Base-by-base conservation (phyloP, 345 rosid genomes). In the Rubroshorea leprosula region DNA sequence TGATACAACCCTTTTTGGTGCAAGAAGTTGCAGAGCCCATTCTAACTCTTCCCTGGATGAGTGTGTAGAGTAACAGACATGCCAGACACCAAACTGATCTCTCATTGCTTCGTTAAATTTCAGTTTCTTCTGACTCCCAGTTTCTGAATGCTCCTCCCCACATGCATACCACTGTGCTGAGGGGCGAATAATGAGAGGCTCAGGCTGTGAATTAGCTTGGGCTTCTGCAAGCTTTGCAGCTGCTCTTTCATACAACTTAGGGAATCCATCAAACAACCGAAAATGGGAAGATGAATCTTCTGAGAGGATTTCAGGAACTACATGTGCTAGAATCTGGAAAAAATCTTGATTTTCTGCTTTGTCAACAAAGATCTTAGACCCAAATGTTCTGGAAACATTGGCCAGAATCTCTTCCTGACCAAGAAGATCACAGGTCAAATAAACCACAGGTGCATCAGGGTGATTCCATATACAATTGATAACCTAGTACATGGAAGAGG, bases 141-240 rank as follows among this genome's bases (percentile, higher is more conserved):
- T 64, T 56, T 61, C 63, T 0, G 49, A 72, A 68, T 54, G 55
- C 50, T 73, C 86, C 53, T 80, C 86, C 29, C 76, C 86, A 47
- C 85, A 81, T 27, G 75, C 92, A 70, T 85, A 91, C 90, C 96
- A 85, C 78, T 85, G 94, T 15, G 98, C 77, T 22, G 95, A 91
- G 75, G 96, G 82, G 25, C 81, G 83, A 49, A 88, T 81, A 51
- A 91, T 80, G 49, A 88, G 82, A 55, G 98, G 98, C 38, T 85
- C 86, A 0, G 75, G 78, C 69, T 69, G 75, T 45, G 23, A 72
- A 69, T 73, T 85, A 11, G 73, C 68, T 68, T 62, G 76, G 7
- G 98, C 95, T 76, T 88, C 92, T 1, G 79, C 76, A 54, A 91
- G 60, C 67, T 72, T 82, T 1, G 69, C 76, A 52, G 78, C 67